Percentiles rank a stretch among this genome's conserved stretches.
Conservation (phyloP, 2,329 filamentous ascomycete species). For the Acephala macrosclerotiorum region DNA sequence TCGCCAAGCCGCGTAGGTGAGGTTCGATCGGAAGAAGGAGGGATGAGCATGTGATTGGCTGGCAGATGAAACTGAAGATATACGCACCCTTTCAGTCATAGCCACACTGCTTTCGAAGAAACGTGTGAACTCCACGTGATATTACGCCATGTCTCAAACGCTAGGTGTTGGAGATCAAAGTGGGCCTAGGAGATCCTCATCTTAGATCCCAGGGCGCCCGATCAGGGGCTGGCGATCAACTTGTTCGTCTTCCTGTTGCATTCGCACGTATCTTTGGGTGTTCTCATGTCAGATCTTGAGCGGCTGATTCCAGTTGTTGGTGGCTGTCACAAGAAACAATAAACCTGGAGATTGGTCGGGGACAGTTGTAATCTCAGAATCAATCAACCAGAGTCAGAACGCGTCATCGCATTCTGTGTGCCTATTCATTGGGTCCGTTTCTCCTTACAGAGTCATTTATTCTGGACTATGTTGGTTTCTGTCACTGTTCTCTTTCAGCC, state of each 20-base stretch:
- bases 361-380: neutral
- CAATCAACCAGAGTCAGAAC: constrained; percentile 4
- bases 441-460: neutral
- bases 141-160: constrained; percentile 17
- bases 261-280: neutral
- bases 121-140: constrained; percentile 1
- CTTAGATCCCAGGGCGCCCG: too few species aligned
- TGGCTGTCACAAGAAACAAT: constrained; percentile 3
- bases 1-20: neutral
- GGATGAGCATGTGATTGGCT: neutral
- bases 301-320: neutral
- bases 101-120: neutral
- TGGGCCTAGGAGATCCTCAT: constrained; percentile 5
- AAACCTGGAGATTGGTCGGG: constrained; percentile 9
- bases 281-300: too few species aligned
- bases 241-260: neutral
- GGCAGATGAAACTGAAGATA: constrained; percentile 5
- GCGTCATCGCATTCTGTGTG: neutral
- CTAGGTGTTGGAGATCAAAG: constrained; percentile 24
- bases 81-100: neutral
- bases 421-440: neutral
- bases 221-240: neutral
- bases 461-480: neutral
- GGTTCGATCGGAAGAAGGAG: neutral
- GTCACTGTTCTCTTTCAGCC: neutral